Conservation (phyloP, 2,329 filamentous ascomycete genomes). For the Penicillium verrucosum region DNA sequence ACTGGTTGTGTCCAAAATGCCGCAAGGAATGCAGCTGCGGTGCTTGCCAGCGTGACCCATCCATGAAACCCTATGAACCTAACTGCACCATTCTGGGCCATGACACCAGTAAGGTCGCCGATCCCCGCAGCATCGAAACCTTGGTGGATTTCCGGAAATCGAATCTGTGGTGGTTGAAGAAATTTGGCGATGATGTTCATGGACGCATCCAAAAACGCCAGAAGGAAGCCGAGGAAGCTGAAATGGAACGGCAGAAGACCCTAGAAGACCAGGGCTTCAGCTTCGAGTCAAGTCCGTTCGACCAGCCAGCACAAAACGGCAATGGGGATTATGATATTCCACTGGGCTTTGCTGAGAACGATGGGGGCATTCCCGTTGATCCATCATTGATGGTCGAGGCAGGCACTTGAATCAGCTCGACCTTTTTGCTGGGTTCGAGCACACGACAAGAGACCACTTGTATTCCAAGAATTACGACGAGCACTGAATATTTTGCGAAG, state of each 20-base stretch:
- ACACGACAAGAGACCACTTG: neutral
- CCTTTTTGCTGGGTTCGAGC: neutral
- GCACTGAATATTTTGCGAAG: neutral
- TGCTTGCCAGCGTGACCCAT: slow-evolving; percentile 65
- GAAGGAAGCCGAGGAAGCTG: slow-evolving; percentile 49
- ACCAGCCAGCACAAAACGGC: neutral
- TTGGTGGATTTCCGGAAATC: slow-evolving; percentile 88
- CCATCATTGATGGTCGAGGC: slow-evolving; percentile 34
- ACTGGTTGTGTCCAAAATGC: slow-evolving; percentile 90
- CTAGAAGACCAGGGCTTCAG: slow-evolving; percentile 45
- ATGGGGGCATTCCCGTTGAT: slow-evolving; percentile 43
- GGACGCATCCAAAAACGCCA: slow-evolving; percentile 47
- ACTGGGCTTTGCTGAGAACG: neutral
- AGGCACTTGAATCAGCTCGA: neutral
- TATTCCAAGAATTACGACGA: neutral
- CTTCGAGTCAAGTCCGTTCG: slow-evolving; percentile 26
- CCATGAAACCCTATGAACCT: slow-evolving; percentile 76
- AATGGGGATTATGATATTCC: neutral
- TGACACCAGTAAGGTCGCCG: slow-evolving; percentile 84
- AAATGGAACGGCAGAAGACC: slow-evolving; percentile 42
- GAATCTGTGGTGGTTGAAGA: slow-evolving; percentile 78
- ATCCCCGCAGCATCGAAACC: slow-evolving; percentile 83
- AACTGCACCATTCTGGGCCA: slow-evolving; percentile 86
- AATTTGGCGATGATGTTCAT: slow-evolving; percentile 51
- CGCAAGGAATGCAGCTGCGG: slow-evolving; percentile 82